Base-by-base conservation (phyloP, 2,329 filamentous ascomycete species). In the Lasiodiplodia citricola region DNA sequence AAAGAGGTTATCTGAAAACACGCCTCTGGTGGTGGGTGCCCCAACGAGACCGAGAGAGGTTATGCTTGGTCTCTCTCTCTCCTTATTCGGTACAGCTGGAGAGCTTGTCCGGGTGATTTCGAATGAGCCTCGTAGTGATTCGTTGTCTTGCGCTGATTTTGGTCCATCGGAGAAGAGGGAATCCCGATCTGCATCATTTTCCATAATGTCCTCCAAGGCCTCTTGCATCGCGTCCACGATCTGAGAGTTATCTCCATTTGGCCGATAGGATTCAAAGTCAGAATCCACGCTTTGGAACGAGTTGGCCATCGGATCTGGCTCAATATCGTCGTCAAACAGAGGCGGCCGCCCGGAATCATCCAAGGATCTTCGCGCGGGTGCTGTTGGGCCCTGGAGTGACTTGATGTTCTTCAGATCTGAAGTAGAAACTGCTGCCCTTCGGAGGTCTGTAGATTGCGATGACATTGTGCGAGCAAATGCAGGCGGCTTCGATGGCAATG, bases 1-100 rank as follows among this genome's bases (percentile, higher is more conserved):
- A 77, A 97, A 98, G 5, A 99, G 87, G 76, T 98, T 93, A 76
- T 98, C 92, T 7, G 92, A 89, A 78, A 99, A 99, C 2, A 99
- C 96, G 1, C 95, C 94, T 69, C 94, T 94, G 25, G 93, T 90
- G 18, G 92, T 93, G 16, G 93, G 92, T 6, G 91, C 91, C 70
- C 93, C 96, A 2, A 99, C 93, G 5, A 99, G 87, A 0, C 96
- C 96, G 3, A 99, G 83, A 0, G 96, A 97, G 13, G 95, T 91
- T 71, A 99, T 89, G 76, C 92, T 99, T 28, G 94, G 94, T 79
- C 92, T 97, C 35, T 89, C 87, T 70, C 74, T 77, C 23, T 79
- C 76, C 66, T 80, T 85, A 67, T 84, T 85, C 18, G 78, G 76
- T 11, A 75, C 44, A 76, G 80, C 74, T 4, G 82, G 80, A 18